These are phyloP conservation scores for Heimioporus sp. DNA, from an alignment of 768 basidiomycete species.

Conservation along the genomic window DNA sequence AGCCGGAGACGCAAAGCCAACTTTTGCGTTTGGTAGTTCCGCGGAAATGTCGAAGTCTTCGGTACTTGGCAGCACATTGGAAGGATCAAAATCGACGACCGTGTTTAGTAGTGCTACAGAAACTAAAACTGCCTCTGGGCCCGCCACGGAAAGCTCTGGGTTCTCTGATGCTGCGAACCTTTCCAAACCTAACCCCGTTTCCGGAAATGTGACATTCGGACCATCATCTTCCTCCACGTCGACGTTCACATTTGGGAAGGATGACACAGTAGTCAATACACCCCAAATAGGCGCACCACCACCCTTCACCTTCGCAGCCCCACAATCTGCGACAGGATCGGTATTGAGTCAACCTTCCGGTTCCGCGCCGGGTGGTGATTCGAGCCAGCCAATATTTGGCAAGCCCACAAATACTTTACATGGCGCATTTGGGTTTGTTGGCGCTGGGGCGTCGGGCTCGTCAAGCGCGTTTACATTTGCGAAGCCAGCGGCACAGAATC, in stretches of 20 bases:
- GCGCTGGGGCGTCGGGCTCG: constrained; percentile 14
- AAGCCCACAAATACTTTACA: constrained; percentile 21
- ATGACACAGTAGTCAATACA: constrained; percentile 2
- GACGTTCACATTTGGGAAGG: constrained; percentile 18
- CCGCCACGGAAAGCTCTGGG: neutral
- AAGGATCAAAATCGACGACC: constrained; percentile 1
- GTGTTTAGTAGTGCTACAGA: neutral
- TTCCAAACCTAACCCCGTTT: constrained; percentile 1
- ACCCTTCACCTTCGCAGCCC: constrained; percentile 18
- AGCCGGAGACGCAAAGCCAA: constrained; percentile 7
- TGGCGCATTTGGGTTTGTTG: constrained; percentile 34
- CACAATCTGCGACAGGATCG: constrained; percentile 5
- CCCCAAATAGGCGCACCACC: constrained; percentile 15
- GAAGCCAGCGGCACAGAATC: constrained; percentile 28
- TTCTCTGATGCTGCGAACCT: neutral
- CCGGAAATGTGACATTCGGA: constrained; percentile 9
- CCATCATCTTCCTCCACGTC: constrained; percentile 1
- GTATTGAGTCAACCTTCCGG: constrained; percentile 9
- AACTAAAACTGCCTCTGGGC: neutral
- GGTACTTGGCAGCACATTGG: neutral
- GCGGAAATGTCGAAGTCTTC: constrained; percentile 5
- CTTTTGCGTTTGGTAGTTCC: constrained; percentile 8
- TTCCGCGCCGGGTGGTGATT: constrained; percentile 1
- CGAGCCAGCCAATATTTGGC: constrained; percentile 9
- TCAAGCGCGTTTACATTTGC: constrained; percentile 21